A percentile compares a stretch with the other conserved stretches of the same genome.
Conservation (phyloP, 2,329 filamentous ascomycete genomes). For the Aspergillus pseudoterreus region DNA sequence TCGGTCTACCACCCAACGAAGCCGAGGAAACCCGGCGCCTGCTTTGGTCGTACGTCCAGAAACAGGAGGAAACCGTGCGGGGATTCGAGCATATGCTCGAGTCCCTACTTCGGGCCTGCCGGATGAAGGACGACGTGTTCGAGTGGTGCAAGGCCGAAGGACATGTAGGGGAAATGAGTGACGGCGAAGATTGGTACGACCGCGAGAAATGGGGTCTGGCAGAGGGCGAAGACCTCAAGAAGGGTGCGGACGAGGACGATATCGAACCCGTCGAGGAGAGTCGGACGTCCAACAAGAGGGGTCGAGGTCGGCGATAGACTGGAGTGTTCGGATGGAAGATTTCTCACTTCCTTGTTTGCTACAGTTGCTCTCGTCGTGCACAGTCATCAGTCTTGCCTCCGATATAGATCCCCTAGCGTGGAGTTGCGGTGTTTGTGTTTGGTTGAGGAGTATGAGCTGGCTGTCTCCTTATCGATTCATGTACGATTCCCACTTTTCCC, state of each 20-base stretch:
- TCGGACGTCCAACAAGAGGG: constrained; percentile 37
- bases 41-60: constrained; percentile 61
- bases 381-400: constrained; percentile 1
- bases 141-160: constrained; percentile 61
- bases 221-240: constrained; percentile 53
- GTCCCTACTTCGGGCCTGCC: constrained; percentile 56
- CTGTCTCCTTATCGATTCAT: background rate
- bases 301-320: constrained; percentile 35
- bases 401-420: constrained; percentile 24
- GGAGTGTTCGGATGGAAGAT: background rate
- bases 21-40: constrained; percentile 61
- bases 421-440: constrained; percentile 25
- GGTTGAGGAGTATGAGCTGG: background rate
- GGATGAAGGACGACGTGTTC: constrained; percentile 57
- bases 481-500: background rate
- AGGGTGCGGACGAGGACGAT: constrained; percentile 60
- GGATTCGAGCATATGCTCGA: constrained; percentile 53
- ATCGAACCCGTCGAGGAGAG: constrained; percentile 48
- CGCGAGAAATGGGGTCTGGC: constrained; percentile 57
- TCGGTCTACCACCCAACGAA: constrained; percentile 56
- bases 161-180: constrained; percentile 63
- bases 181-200: constrained; percentile 67
- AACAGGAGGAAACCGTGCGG: constrained; percentile 62
- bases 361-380: background rate
- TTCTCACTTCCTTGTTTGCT: constrained; percentile 5